These are phyloP conservation scores for Erodium moschatum DNA, from an alignment of 441 rosid genomes.

Conservation along the genomic window DNA sequence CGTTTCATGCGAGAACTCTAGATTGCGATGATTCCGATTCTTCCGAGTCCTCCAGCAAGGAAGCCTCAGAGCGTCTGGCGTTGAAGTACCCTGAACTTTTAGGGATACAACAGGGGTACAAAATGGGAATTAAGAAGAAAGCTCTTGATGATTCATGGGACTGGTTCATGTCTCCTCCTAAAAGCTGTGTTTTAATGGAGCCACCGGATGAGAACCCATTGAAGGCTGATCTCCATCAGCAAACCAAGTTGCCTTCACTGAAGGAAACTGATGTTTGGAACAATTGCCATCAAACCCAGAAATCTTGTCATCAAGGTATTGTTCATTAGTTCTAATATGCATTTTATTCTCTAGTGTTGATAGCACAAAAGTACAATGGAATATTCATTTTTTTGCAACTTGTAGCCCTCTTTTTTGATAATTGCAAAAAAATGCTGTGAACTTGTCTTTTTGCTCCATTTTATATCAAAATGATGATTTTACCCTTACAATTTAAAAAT, in stretches of 20 bases:
- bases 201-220: conserved; percentile 40
- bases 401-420: too few species aligned
- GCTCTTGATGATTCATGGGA: conserved; percentile 55
- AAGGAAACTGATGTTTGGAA: conserved; percentile 20
- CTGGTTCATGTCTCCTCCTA: conserved; percentile 91
- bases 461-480: too few species aligned
- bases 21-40: conserved; percentile 24
- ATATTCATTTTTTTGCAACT: too few species aligned
- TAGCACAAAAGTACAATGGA: too few species aligned
- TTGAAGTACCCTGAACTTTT: conserved; percentile 64
- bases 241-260: conserved; percentile 13
- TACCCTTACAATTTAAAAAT: too few species aligned
- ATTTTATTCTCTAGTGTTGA: background rate
- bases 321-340: background rate
- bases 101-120: conserved; percentile 40
- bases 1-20: conserved; percentile 41
- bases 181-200: conserved; percentile 59
- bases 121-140: conserved; percentile 33
- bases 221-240: conserved; percentile 21
- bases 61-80: conserved; percentile 34
- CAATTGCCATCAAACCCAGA: conserved; percentile 20
- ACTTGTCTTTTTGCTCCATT: too few species aligned
- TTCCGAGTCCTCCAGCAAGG: conserved; percentile 47
- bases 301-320: conserved; percentile 23
- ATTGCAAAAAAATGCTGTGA: too few species aligned